Evolutionary conservation across 2,329 filamentous ascomycete genomes (phyloP), one percentile per base, ranked within the genome.

Genomic region (Aspergillus carbonarius): DNA sequence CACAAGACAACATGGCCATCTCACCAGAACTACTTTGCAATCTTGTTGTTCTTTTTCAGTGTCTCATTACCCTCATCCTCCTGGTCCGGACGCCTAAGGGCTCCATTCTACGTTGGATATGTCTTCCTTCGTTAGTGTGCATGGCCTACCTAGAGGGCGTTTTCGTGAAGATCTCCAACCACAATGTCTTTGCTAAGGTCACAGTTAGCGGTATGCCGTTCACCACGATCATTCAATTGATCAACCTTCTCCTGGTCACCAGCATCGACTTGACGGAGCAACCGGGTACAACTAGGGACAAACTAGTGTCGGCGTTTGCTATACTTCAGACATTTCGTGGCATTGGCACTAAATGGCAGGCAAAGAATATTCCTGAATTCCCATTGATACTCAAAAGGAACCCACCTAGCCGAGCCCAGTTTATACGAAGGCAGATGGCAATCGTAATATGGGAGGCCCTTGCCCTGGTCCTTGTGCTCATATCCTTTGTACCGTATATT

Each of bases 361-460:
- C 55, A 9, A 71, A 65, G 51, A 66, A 66, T 25, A 35, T 60
- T 0, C 67, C 69, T 0, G 10, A 57, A 0, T 18, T n/a, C 2
- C 47, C 37, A 1, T 7, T 17, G 2, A 25, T 40, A 10, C n/a
- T 27, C 18, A 34, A 6, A 10, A 15, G 20, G 13, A 15, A 32
- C 7, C 37, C 63, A 59, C 5, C 65, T 63, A 25, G 51, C 3
- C 61, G 64, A 10, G 47, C 8, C 12, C 40, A 18, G 4, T 71
- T 67, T 20, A 25, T 70, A 44, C 8, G 59, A 2, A 58, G 68
- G n/a, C 66, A 71, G 27, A n/a, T 46, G 4, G 52, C 46, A 0
- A 62, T 71, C 18, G 23, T 62, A 4, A 6, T 51, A 1, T 70
- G 68, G 65, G 66, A 68, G 37, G 68, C 64, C 37, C 37, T 68